Evolutionary conservation across 306 rosid species (phyloP).

Genomic region (Cicer cuneatum): DNA sequence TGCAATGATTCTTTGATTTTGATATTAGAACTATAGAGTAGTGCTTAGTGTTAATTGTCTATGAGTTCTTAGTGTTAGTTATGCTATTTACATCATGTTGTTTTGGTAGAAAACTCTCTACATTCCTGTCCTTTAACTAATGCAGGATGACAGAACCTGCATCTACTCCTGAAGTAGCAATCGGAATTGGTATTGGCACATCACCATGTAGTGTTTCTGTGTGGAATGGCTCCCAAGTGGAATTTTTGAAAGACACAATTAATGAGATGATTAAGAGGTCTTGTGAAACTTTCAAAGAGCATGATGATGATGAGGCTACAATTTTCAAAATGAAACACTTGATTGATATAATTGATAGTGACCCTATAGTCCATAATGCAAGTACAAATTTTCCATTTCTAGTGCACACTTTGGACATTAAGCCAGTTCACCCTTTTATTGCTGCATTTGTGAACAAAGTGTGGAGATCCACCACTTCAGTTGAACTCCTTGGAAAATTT

Average conservation of each 20-base stretch:
- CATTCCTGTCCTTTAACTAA: constrained; percentile 37
- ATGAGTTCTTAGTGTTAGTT: not conserved
- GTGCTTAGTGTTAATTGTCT: too few species aligned
- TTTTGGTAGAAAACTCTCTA: constrained; percentile 2
- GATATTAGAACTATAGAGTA: too few species aligned
- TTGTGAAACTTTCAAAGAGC: constrained; percentile 72
- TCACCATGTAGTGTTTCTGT: constrained; percentile 80
- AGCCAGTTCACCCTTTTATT: constrained; percentile 69
- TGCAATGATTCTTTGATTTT: constrained; percentile 3
- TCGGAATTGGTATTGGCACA: constrained; percentile 89
- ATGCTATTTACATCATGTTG: not conserved
- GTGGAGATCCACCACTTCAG: constrained; percentile 91
- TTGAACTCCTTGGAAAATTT: constrained; percentile 78
- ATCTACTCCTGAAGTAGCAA: constrained; percentile 75
- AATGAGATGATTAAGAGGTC: constrained; percentile 80
- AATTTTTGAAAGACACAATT: constrained; percentile 68
- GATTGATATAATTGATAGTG: constrained; percentile 83
- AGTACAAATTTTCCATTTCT: constrained; percentile 81
- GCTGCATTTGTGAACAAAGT: constrained; percentile 75
- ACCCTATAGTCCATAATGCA: constrained; percentile 69
- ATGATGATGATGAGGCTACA: constrained; percentile 72
- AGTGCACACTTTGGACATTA: constrained; percentile 80
- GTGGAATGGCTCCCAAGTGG: constrained; percentile 82
- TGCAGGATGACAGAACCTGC: constrained; percentile 79
- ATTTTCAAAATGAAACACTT: constrained; percentile 89